Conservation (phyloP, 805 yeast genomes). For the Lachancea lanzarotensis region DNA sequence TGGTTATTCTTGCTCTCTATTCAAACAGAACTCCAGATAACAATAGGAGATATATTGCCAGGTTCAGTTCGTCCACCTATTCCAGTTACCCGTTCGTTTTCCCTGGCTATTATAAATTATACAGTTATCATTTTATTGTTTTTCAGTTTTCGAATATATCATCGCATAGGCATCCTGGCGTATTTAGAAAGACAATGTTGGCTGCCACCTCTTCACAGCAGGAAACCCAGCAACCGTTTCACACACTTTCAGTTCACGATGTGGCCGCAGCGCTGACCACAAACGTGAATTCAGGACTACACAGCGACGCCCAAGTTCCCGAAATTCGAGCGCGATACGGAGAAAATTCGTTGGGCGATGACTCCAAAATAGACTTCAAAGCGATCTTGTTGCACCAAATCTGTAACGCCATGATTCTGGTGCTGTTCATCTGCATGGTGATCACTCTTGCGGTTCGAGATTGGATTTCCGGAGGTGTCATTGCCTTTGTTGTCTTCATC, state of each 20-base stretch:
- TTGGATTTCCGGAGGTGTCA: slow-evolving; percentile 87
- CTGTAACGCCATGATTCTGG: slow-evolving; percentile 84
- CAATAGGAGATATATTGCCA: too few relatives aligned
- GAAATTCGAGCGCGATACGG: slow-evolving; percentile 71
- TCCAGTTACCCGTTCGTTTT: too few relatives aligned
- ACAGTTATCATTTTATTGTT: too few relatives aligned
- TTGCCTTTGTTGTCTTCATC: slow-evolving; percentile 80
- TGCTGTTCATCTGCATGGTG: slow-evolving; percentile 81
- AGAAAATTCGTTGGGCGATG: slow-evolving; percentile 72
- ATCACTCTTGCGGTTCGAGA: slow-evolving; percentile 87
- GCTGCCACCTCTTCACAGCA: neutral
- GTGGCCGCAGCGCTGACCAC: slow-evolving; percentile 64
- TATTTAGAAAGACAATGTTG: too few relatives aligned
- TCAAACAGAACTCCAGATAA: too few relatives aligned
- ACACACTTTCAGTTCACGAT: slow-evolving; percentile 33
- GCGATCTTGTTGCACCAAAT: slow-evolving; percentile 77
- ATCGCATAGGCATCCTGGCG: too few relatives aligned
- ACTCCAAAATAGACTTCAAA: slow-evolving; percentile 59
- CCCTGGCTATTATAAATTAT: neutral
- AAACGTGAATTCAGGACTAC: slow-evolving; percentile 52
- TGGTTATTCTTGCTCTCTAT: too few relatives aligned
- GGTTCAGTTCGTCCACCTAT: too few relatives aligned
- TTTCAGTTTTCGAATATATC: too few relatives aligned
- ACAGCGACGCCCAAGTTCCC: slow-evolving; percentile 51
- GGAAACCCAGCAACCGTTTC: slow-evolving; percentile 31